Percentiles rank a stretch among this genome's conserved stretches.
These are phyloP conservation scores for Penicillium sp. DNA, from an alignment of 2,329 filamentous ascomycete species.

Conservation along the genomic window DNA sequence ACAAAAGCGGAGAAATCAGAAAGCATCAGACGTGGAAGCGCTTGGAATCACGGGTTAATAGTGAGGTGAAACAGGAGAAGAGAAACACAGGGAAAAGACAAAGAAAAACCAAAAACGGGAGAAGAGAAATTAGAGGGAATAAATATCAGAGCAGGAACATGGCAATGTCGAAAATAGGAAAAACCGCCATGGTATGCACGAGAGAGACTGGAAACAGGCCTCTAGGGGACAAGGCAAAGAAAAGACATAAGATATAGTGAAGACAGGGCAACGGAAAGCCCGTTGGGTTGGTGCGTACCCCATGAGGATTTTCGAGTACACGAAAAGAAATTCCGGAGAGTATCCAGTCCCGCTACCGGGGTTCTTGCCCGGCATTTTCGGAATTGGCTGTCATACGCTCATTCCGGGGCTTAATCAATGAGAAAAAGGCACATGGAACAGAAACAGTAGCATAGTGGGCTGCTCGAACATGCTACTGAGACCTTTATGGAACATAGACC, in stretches of 20 bases:
- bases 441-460: constrained; percentile 5
- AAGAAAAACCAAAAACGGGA: neutral
- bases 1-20: neutral
- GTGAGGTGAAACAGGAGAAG: neutral
- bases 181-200: constrained; percentile 20
- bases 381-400: neutral
- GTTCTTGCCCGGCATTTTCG: neutral
- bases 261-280: constrained; percentile 2
- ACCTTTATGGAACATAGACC: constrained; percentile 7
- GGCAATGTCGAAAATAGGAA: neutral
- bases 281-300: neutral
- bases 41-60: constrained; percentile 7
- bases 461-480: neutral
- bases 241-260: neutral
- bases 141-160: constrained; percentile 5
- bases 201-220: constrained; percentile 2
- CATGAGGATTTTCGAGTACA: constrained; percentile 6
- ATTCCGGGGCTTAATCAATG: neutral
- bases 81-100: neutral
- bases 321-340: neutral
- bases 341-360: neutral
- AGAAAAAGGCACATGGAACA: constrained; percentile 1
- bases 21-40: constrained; percentile 11
- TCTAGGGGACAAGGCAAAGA: neutral
- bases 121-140: constrained; percentile 5